Evolutionary conservation across 805 yeast species (phyloP), one percentile per base, ranked within the genome.

Genomic region (Metschnikowia gruessii): DNA sequence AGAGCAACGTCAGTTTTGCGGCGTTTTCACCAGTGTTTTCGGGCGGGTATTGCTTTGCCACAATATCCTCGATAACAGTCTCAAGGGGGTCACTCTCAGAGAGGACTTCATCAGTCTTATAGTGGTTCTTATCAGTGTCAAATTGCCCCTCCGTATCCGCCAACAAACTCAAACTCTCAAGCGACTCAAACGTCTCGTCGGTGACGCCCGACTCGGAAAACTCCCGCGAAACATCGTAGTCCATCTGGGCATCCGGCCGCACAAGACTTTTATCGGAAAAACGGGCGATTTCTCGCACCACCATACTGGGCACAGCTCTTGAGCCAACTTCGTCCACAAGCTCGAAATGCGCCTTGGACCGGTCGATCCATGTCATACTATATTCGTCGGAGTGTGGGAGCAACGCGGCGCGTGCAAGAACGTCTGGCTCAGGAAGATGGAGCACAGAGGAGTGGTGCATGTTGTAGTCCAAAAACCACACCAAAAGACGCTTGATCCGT

Each of bases 381-480:
- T 63, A 68, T 42, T 64, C 67, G 39, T 66, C 69, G 22, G 57
- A 55, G 45, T 42, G 62, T 2, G 72, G 72, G 3, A 66, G 21
- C 21, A 59, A 52, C 3, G 42, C 37, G 4, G 42, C 35, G 9
- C 43, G 18, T 0, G 46, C 48, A 5, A 51, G 21, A 18, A 42
- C 36, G 1, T 47, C 50, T 2, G 28, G 18, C 2, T 37, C 26
- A 1, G 64, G 61, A 4, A 66, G 42, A 19, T 50, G 46, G 21
- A 67, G 46, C 13, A 36, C 28, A 28, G 57, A 56, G 7, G 48
- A 49, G 18, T 51, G 35, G 43, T 65, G 70, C 24, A 60, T 50
- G 44, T 66, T 68, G 52, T 58, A 65, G 52, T 70, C 63, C 41
- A 73, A 56, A 18, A 57, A 46, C 77, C 77, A 71, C 42, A 70